A percentile compares a stretch with the other conserved stretches of the same genome.
Evolutionary conservation across 768 basidiomycete genomes (phyloP).

Genomic region (Tylopilus felleus): DNA sequence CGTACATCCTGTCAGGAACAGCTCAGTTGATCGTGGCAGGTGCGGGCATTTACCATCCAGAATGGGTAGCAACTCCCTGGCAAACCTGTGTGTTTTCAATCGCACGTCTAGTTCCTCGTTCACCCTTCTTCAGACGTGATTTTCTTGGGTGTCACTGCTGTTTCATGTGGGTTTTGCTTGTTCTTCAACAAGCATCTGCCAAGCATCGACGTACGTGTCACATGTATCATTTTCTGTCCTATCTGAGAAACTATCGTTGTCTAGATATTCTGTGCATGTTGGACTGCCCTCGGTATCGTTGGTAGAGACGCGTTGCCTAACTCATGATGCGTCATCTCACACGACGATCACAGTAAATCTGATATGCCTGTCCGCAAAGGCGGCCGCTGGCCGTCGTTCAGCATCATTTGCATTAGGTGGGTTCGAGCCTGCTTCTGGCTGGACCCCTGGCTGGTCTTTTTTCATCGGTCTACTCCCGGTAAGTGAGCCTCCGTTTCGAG

Average conservation of each 20-base stretch:
- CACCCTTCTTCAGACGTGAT: slow-evolving; percentile 41
- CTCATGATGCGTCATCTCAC: slow-evolving; percentile 8
- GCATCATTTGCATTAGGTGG: slow-evolving; percentile 54
- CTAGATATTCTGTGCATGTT: slow-evolving; percentile 56
- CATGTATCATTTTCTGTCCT: background rate
- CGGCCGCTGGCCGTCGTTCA: slow-evolving; percentile 50
- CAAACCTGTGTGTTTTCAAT: slow-evolving; percentile 47
- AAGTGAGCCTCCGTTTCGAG: slow-evolving; percentile 14
- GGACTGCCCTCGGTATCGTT: slow-evolving; percentile 59
- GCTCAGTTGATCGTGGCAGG: slow-evolving; percentile 60
- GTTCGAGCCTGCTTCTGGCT: slow-evolving; percentile 65
- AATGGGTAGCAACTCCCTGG: slow-evolving; percentile 57
- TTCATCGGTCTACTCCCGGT: slow-evolving; percentile 63
- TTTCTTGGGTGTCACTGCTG: slow-evolving; percentile 50
- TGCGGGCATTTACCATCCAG: slow-evolving; percentile 52
- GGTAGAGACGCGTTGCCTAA: slow-evolving; percentile 27
- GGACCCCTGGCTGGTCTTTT: slow-evolving; percentile 66
- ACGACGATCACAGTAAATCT: slow-evolving; percentile 45
- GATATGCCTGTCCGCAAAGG: slow-evolving; percentile 54
- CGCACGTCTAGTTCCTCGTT: background rate
- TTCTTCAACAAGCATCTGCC: slow-evolving; percentile 54
- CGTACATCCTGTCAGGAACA: slow-evolving; percentile 39
- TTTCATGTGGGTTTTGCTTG: slow-evolving; percentile 50
- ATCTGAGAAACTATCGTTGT: slow-evolving; percentile 4
- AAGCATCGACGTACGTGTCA: slow-evolving; percentile 43